Evolutionary conservation across 768 basidiomycete genomes (phyloP).

Genomic region (Mycena olivaceomarginata): DNA sequence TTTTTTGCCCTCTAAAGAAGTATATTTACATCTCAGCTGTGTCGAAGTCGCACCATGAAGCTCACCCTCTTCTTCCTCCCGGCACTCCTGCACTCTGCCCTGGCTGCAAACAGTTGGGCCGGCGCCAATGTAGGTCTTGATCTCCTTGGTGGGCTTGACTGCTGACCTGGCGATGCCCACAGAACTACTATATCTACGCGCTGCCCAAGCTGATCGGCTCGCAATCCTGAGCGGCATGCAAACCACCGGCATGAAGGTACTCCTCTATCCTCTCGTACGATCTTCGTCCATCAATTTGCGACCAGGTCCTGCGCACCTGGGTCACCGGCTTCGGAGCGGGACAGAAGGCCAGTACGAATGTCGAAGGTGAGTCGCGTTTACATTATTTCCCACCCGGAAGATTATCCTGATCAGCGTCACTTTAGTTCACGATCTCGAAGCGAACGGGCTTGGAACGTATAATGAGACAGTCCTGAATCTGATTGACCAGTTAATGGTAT

Average conservation of each 20-base stretch:
- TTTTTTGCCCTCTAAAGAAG: not conserved
- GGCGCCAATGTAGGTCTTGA: not conserved
- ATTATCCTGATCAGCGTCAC: not conserved
- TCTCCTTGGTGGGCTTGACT: not conserved
- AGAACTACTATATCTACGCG: constrained; percentile 6
- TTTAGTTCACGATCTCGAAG: constrained; percentile 55
- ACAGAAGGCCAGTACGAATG: not conserved
- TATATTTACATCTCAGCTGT: not conserved
- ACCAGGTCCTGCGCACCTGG: constrained; percentile 7
- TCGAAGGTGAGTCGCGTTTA: not conserved
- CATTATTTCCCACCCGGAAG: not conserved
- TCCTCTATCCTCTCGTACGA: not conserved
- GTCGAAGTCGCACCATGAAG: not conserved
- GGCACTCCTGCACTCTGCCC: not conserved
- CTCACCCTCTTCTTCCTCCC: not conserved
- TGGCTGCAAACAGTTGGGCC: constrained; percentile 2
- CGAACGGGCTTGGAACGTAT: constrained; percentile 56
- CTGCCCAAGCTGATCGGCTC: not conserved
- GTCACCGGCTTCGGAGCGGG: not conserved
- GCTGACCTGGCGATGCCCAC: not conserved
- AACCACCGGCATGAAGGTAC: not conserved
- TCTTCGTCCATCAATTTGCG: not conserved
- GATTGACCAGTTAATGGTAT: constrained; percentile 62
- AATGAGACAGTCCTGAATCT: constrained; percentile 58
- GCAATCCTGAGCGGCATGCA: not conserved